These are phyloP conservation scores for Polychytrium aggregatum DNA, from an alignment of 192 early-diverging fungal genomes.

Conservation along the genomic window DNA sequence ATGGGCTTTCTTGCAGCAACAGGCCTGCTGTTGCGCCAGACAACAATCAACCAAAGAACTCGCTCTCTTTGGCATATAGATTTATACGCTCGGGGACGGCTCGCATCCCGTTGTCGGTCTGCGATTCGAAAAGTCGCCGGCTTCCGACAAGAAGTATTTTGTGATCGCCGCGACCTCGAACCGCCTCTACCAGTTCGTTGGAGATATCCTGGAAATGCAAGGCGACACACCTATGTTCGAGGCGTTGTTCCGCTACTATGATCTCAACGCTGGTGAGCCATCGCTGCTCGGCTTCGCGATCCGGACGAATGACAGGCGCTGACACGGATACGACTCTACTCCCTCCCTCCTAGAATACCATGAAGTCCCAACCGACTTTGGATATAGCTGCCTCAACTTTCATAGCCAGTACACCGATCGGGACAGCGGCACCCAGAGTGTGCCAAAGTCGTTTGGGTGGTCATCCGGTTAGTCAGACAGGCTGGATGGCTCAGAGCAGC, in stretches of 20 bases:
- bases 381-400: conserved; percentile 51
- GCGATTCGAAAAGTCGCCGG: conserved; percentile 70
- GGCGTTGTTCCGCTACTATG: conserved; percentile 57
- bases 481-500: not conserved
- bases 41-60: too few relatives aligned
- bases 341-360: conserved; percentile 45
- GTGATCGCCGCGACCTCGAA: conserved; percentile 73
- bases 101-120: conserved; percentile 67
- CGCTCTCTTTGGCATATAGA: conserved; percentile 24
- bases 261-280: conserved; percentile 48
- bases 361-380: conserved; percentile 44
- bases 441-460: conserved; percentile 82
- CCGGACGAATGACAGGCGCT: too few relatives aligned
- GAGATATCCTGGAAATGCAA: conserved; percentile 30
- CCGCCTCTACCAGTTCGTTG: conserved; percentile 88
- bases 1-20: not conserved
- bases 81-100: conserved; percentile 59
- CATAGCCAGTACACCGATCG: conserved; percentile 53
- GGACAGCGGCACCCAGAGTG: conserved; percentile 49
- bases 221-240: conserved; percentile 64
- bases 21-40: too few relatives aligned
- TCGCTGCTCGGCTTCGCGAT: not conserved
- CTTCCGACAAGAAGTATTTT: conserved; percentile 58
- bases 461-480: conserved; percentile 46
- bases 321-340: too few relatives aligned